These are phyloP conservation scores for Fusarium paranaense DNA, from an alignment of 2,329 filamentous ascomycete genomes.

Conservation along the genomic window DNA sequence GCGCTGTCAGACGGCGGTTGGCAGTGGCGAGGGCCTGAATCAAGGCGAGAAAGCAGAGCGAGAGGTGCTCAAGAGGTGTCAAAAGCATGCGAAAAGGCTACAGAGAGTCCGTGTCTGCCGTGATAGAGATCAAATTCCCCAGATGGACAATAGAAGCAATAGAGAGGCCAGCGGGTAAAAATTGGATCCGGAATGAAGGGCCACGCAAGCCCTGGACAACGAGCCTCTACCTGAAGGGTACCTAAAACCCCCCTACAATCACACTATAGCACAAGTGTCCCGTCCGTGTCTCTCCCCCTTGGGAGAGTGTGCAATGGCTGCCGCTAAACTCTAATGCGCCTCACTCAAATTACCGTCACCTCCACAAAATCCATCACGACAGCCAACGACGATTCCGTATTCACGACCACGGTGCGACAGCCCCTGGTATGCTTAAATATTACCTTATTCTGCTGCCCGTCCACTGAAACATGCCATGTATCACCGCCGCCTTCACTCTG, in stretches of 20 bases:
- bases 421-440: slow-evolving; percentile 46
- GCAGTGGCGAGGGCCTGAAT: not conserved
- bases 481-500: not conserved
- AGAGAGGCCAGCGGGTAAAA: not conserved
- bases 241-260: not conserved
- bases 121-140: not conserved
- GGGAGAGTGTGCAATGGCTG: not conserved
- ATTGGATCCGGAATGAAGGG: slow-evolving; percentile 8
- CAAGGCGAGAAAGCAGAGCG: not conserved
- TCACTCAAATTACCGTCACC: slow-evolving; percentile 10
- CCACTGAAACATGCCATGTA: slow-evolving; percentile 29
- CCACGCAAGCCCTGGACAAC: slow-evolving; percentile 28
- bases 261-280: not conserved
- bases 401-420: not conserved
- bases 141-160: not conserved
- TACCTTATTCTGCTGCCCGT: slow-evolving; percentile 40
- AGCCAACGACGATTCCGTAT: slow-evolving; percentile 12
- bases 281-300: not conserved
- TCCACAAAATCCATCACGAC: slow-evolving; percentile 6
- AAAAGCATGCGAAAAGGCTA: not conserved
- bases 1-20: not conserved
- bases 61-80: not conserved
- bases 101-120: not conserved
- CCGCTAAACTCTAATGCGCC: slow-evolving; percentile 42
- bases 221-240: not conserved